Evolutionary conservation across 495 filamentous ascomycete genomes (phyloP).

Genomic region (Aspergillus cristatus): DNA sequence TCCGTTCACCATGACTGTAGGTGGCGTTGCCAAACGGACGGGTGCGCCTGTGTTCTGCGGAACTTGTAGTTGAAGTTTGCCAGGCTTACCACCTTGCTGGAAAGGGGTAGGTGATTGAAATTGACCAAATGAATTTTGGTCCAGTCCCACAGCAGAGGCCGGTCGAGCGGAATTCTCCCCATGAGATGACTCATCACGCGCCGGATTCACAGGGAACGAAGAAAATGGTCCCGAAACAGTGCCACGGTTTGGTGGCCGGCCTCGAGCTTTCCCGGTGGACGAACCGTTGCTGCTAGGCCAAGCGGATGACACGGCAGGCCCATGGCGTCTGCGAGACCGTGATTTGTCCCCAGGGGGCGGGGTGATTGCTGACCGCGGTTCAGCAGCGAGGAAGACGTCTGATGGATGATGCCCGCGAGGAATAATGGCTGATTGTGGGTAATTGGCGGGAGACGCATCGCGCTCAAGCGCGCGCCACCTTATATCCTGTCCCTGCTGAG

Average conservation of each 20-base stretch:
- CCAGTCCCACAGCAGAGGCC: conserved; percentile 16
- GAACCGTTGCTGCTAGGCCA: conserved; percentile 68
- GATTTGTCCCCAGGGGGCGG: conserved; percentile 44
- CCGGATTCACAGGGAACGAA: conserved; percentile 71
- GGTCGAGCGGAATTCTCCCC: conserved; percentile 18
- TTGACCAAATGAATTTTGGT: conserved; percentile 16
- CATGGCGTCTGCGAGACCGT: conserved; percentile 66
- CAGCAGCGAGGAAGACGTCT: conserved; percentile 40
- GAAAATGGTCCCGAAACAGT: conserved; percentile 70
- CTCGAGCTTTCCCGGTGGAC: conserved; percentile 65
- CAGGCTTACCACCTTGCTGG: conserved; percentile 18
- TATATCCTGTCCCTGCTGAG: conserved; percentile 29
- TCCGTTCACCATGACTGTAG: conserved; percentile 61
- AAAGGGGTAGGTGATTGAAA: conserved; percentile 23
- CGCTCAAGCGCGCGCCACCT: conserved; percentile 39
- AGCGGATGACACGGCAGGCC: conserved; percentile 88
- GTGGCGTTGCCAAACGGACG: conserved; percentile 71
- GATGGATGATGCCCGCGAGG: conserved; percentile 45
- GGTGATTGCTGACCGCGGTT: conserved; percentile 64
- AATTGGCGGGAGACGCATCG: conserved; percentile 54
- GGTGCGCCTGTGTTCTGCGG: conserved; percentile 64
- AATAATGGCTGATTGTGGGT: conserved; percentile 76
- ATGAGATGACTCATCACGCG: conserved; percentile 27
- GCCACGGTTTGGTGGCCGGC: conserved; percentile 76
- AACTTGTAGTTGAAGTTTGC: conserved; percentile 69